Conservation (phyloP, 805 yeast species). For the Starmerella geochares region DNA sequence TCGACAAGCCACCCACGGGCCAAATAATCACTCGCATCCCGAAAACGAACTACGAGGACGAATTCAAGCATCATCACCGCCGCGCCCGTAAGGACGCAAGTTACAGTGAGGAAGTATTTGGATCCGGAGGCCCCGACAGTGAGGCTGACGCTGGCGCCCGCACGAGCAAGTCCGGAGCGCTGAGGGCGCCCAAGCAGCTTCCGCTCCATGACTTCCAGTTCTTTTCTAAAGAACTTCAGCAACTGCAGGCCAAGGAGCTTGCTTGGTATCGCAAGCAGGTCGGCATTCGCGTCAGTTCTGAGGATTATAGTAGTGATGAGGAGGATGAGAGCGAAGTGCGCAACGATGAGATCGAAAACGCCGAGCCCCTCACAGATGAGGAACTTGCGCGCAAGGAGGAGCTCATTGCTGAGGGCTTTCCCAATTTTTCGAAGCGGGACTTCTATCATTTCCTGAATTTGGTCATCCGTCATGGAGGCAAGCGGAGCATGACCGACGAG, state of each 20-base stretch:
- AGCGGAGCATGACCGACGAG: slow-evolving; percentile 25
- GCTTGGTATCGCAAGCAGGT: slow-evolving; percentile 62
- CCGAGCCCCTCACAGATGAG: slow-evolving; percentile 65
- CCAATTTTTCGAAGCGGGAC: slow-evolving; percentile 77
- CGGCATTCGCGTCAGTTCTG: slow-evolving; percentile 50
- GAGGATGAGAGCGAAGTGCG: slow-evolving; percentile 40
- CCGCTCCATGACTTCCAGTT: slow-evolving; percentile 82
- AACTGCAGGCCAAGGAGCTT: slow-evolving; percentile 70
- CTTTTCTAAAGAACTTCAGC: slow-evolving; percentile 59
- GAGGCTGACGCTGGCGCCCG: slow-evolving; percentile 64
- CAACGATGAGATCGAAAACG: slow-evolving; percentile 49
- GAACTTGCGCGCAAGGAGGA: slow-evolving; percentile 61
- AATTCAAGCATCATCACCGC: slow-evolving; percentile 33
- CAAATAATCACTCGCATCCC: slow-evolving; percentile 12
- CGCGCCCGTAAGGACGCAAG: slow-evolving; percentile 42
- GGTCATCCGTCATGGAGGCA: slow-evolving; percentile 69
- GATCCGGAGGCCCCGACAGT: background rate
- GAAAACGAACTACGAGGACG: slow-evolving; percentile 20
- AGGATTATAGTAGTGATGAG: slow-evolving; percentile 31
- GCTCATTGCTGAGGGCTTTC: slow-evolving; percentile 56
- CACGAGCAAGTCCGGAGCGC: slow-evolving; percentile 51
- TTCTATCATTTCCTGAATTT: slow-evolving; percentile 69
- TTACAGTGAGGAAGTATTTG: slow-evolving; percentile 55
- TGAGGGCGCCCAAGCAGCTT: slow-evolving; percentile 72
- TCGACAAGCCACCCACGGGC: slow-evolving; percentile 39